Conservation (phyloP, 164 flowering plant species). For the Kalanchoe fedtschenkoi region DNA sequence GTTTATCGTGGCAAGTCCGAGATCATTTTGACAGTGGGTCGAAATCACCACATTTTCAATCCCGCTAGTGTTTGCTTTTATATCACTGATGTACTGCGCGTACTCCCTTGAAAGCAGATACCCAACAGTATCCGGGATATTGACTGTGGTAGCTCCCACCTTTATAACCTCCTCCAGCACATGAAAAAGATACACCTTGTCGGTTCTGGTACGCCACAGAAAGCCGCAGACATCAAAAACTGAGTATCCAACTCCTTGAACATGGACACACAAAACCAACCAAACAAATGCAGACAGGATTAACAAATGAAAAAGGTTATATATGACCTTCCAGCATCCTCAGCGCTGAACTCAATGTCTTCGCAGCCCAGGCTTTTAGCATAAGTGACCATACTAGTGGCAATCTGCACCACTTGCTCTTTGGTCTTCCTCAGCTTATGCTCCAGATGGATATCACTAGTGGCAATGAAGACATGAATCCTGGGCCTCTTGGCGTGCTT, state of each 20-base stretch:
- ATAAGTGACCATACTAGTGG: conserved; percentile 66
- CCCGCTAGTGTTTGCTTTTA: conserved; percentile 83
- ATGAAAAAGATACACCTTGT: conserved; percentile 67
- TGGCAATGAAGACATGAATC: conserved; percentile 88
- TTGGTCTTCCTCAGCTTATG: conserved; percentile 67
- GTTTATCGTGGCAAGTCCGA: conserved; percentile 94
- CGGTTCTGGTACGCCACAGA: conserved; percentile 46
- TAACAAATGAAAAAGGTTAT: background rate
- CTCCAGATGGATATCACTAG: conserved; percentile 85
- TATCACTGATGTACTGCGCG: conserved; percentile 76
- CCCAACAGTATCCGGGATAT: conserved; percentile 98
- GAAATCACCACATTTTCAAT: conserved; percentile 89
- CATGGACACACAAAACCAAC: background rate
- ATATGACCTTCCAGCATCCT: conserved; percentile 92
- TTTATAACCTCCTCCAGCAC: conserved; percentile 83
- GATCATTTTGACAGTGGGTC: conserved; percentile 99
- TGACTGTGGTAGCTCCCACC: conserved; percentile 95
- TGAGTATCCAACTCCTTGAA: background rate
- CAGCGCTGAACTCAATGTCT: conserved; percentile 96
- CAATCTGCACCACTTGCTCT: conserved; percentile 75
- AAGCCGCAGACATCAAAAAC: conserved; percentile 1
- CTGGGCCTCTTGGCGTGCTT: conserved; percentile 67
- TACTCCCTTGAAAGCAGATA: conserved; percentile 58
- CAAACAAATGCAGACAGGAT: background rate
- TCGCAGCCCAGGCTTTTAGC: conserved; percentile 83